Evolutionary conservation across 2,329 filamentous ascomycete genomes (phyloP).

Genomic region (Hypomyces rosellus): DNA sequence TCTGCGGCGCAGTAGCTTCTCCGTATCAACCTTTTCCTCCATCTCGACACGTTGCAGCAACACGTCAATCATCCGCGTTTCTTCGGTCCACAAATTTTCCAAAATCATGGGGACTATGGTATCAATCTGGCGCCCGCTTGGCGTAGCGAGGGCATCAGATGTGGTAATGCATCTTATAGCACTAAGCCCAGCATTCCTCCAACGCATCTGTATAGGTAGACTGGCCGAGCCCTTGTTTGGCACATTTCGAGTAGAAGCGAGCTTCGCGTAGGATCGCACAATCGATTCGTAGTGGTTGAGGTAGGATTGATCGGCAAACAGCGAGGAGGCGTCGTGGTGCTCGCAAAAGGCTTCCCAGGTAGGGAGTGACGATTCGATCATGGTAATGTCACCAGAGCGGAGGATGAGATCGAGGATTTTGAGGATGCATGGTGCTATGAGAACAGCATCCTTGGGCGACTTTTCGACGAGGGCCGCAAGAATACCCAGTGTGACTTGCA

Average conservation of each 20-base stretch:
- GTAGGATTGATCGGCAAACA: constrained; percentile 81
- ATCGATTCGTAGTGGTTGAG: constrained; percentile 76
- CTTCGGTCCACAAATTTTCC: constrained; percentile 75
- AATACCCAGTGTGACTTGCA: constrained; percentile 92
- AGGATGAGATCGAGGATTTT: constrained; percentile 79
- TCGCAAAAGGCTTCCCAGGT: constrained; percentile 86
- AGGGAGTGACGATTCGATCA: constrained; percentile 83
- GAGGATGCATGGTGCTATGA: constrained; percentile 80
- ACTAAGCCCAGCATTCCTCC: constrained; percentile 66
- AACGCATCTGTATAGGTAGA: constrained; percentile 70
- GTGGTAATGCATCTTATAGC: constrained; percentile 77
- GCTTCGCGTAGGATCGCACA: constrained; percentile 70
- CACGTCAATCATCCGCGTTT: constrained; percentile 61
- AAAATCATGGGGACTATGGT: constrained; percentile 79
- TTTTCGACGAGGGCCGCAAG: constrained; percentile 89
- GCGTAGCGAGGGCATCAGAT: constrained; percentile 70
- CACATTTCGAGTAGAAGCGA: constrained; percentile 60
- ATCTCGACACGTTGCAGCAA: constrained; percentile 61
- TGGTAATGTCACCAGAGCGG: constrained; percentile 78
- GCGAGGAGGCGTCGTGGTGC: constrained; percentile 77
- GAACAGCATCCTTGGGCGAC: constrained; percentile 78
- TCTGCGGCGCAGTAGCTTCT: constrained; percentile 58
- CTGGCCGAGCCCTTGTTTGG: constrained; percentile 51
- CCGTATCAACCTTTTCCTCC: constrained; percentile 62
- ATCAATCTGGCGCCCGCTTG: constrained; percentile 69